Conservation (phyloP, 495 filamentous ascomycete genomes). For the Aspergillus hancockii region DNA sequence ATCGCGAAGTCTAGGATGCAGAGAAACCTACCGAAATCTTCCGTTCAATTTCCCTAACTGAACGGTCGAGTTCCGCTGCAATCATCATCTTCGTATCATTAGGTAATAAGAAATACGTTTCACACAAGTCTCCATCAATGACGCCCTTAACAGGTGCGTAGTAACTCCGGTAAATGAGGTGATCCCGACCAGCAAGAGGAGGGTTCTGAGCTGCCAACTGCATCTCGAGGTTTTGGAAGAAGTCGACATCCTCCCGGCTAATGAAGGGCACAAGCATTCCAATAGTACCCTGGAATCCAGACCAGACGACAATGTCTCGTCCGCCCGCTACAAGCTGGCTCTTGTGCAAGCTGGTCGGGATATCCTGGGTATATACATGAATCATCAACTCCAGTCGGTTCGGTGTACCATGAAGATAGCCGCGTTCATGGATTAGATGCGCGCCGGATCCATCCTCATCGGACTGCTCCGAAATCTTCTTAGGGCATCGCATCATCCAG, state of each 20-base stretch:
- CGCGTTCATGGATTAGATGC: slow-evolving; percentile 82
- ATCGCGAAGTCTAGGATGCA: not conserved
- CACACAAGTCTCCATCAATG: slow-evolving; percentile 97
- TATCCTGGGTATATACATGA: slow-evolving; percentile 89
- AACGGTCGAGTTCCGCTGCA: slow-evolving; percentile 87
- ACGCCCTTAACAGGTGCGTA: slow-evolving; percentile 97
- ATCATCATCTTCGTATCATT: slow-evolving; percentile 92
- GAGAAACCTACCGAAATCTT: slow-evolving; percentile 80
- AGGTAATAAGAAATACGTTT: slow-evolving; percentile 78
- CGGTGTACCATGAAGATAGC: slow-evolving; percentile 85
- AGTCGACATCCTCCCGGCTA: slow-evolving; percentile 90
- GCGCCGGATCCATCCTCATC: slow-evolving; percentile 92
- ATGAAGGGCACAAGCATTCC: slow-evolving; percentile 90
- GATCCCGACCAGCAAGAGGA: slow-evolving; percentile 86
- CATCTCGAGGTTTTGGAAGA: slow-evolving; percentile 91
- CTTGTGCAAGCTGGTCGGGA: slow-evolving; percentile 88
- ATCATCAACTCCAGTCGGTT: slow-evolving; percentile 80
- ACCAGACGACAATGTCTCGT: slow-evolving; percentile 89
- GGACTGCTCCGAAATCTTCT: slow-evolving; percentile 80
- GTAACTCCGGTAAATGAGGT: slow-evolving; percentile 91
- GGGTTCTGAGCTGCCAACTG: slow-evolving; percentile 82
- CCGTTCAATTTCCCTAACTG: slow-evolving; percentile 86
- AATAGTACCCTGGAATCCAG: slow-evolving; percentile 89
- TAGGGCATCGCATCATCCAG: slow-evolving; percentile 86
- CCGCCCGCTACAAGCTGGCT: slow-evolving; percentile 89